Conservation (phyloP, 1,139 yeast genomes). For the Pichia sorboxylosa region DNA sequence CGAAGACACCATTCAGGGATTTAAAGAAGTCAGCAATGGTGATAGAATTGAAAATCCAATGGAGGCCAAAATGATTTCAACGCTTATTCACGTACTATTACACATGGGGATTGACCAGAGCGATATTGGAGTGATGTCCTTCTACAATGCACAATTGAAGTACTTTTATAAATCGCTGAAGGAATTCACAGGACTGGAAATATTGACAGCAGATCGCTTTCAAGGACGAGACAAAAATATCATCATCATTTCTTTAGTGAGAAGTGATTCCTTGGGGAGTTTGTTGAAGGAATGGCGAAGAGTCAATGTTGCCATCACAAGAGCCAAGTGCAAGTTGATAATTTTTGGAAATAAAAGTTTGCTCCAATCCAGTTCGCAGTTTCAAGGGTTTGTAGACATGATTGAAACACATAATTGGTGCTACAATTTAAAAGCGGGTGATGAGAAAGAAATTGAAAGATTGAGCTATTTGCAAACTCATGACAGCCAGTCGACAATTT, state of each 20-base stretch:
- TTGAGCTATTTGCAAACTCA: constrained; percentile 2
- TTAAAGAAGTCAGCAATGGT: constrained; percentile 40
- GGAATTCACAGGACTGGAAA: constrained; percentile 42
- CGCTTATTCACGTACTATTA: constrained; percentile 49
- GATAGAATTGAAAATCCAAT: constrained; percentile 62
- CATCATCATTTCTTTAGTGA: constrained; percentile 41
- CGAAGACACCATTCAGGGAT: constrained; percentile 56
- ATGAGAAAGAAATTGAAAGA: constrained; percentile 2
- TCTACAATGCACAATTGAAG: constrained; percentile 72
- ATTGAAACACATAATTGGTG: constrained; percentile 52
- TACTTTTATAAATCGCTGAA: constrained; percentile 37
- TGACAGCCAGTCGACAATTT: no score
- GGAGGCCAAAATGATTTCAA: constrained; percentile 58
- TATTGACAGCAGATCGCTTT: constrained; percentile 76
- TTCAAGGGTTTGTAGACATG: constrained; percentile 52
- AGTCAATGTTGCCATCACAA: constrained; percentile 84
- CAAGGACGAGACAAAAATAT: constrained; percentile 54
- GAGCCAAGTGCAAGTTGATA: constrained; percentile 76
- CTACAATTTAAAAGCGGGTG: constrained; percentile 7
- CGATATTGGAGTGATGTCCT: constrained; percentile 77
- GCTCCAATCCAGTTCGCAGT: constrained; percentile 40
- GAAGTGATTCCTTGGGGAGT: constrained; percentile 60
- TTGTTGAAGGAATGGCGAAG: constrained; percentile 82
- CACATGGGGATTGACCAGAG: constrained; percentile 47
- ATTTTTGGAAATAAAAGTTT: constrained; percentile 71